phyloP scores from a whole-genome alignment of 2,329 filamentous ascomycete species.

The Mycosphaerelloides madeirae region DNA sequence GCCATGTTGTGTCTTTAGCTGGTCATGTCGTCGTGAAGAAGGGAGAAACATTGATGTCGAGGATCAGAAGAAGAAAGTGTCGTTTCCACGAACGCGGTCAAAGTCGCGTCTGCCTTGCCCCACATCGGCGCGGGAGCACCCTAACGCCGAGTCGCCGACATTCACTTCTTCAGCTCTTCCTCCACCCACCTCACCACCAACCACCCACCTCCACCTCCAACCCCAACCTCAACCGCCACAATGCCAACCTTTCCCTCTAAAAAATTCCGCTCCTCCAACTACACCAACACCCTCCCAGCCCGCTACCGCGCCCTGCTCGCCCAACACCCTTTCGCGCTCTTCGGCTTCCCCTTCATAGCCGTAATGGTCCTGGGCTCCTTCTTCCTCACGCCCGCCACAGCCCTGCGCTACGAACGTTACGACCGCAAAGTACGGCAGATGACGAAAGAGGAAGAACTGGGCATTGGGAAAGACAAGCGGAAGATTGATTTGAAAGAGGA shows the following conservation, averaged over 20 bases:
- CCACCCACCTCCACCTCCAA: too few relatives aligned
- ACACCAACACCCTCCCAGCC: constrained; percentile 65
- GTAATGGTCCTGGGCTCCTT: constrained; percentile 92
- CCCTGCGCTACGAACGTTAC: constrained; percentile 86
- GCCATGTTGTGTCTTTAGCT: neutral
- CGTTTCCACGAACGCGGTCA: neutral
- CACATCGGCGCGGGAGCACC: too few relatives aligned
- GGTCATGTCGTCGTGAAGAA: constrained; percentile 1
- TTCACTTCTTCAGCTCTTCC: neutral
- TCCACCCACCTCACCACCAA: neutral
- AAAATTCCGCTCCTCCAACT: constrained; percentile 60
- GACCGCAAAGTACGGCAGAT: constrained; percentile 85
- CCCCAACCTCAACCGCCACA: too few relatives aligned
- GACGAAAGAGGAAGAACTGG: constrained; percentile 75
- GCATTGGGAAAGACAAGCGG: constrained; percentile 65
- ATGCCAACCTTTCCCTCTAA: constrained; percentile 35
- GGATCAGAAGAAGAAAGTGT: neutral
- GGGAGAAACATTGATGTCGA: neutral
- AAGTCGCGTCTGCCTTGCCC: too few relatives aligned
- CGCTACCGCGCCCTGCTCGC: constrained; percentile 71
- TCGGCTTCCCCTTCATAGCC: constrained; percentile 86
- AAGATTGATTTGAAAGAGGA: constrained; percentile 78
- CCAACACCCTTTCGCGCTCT: constrained; percentile 82
- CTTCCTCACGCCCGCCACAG: constrained; percentile 88
- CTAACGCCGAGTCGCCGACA: neutral